phyloP scores from a whole-genome alignment of 2,329 filamentous ascomycete genomes.

The Hypoxylon rubiginosum region DNA sequence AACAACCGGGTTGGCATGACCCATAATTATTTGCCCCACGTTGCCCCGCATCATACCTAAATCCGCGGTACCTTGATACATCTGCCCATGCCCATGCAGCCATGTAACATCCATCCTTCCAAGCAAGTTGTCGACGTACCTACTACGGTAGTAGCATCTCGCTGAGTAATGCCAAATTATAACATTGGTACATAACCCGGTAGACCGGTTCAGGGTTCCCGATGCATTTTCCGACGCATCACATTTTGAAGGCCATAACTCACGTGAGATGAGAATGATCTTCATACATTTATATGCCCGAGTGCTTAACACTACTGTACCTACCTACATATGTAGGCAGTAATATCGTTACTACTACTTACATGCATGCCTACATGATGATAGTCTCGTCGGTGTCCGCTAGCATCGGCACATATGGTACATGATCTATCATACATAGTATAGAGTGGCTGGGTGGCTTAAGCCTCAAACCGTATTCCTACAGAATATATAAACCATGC shows the following conservation, averaged over 20 bases:
- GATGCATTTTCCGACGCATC: conserved; percentile 9
- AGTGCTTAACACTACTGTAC: no score
- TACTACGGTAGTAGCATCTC: background rate
- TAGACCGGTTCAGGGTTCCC: conserved; percentile 33
- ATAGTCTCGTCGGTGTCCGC: background rate
- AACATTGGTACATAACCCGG: conserved; percentile 16
- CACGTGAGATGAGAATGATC: conserved; percentile 16
- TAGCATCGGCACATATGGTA: background rate
- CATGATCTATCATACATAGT: background rate
- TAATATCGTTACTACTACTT: background rate
- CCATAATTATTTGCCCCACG: background rate
- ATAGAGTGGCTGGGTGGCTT: background rate
- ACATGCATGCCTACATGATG: background rate
- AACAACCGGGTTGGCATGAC: background rate
- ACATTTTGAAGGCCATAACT: background rate
- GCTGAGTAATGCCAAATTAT: conserved; percentile 2
- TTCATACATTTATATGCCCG: conserved; percentile 1
- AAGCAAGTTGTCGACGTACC: background rate
- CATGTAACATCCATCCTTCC: background rate
- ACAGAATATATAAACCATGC: background rate
- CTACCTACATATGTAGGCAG: no score
- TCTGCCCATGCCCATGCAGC: no score
- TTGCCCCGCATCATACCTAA: conserved; percentile 1
- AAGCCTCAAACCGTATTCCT: background rate
- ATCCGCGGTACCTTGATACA: no score